Base-by-base conservation (phyloP, 163 green algal species). In the Chlamydomonas reinhardtii region DNA sequence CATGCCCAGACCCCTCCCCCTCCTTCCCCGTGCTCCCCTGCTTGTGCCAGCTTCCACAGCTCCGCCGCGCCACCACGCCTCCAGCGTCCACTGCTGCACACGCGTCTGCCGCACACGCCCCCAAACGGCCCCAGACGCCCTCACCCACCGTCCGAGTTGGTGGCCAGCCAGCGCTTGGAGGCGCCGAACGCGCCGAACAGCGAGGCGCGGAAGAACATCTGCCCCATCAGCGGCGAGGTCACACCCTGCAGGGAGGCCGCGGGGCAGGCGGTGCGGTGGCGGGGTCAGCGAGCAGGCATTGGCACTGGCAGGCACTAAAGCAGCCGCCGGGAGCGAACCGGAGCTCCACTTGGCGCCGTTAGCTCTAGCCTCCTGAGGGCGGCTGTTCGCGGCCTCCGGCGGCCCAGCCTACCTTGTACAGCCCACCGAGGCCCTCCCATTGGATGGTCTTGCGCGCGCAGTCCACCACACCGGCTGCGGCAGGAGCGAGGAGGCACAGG, bases 391-490 rank as follows among this genome's bases (percentile, higher is more conserved):
- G n/a, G n/a, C n/a, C n/a, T n/a, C n/a, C n/a, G n/a, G n/a, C n/a
- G n/a, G n/a, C n/a, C n/a, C n/a, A n/a, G n/a, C 48, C 48, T 56
- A 98, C 96, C 95, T 99, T 99, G 92, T 98, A 98, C 32, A 99
- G 84, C 4, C 96, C 96, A 2, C 70, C 66, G 14, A 97, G 69
- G 22, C 97, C 97, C 89, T 99, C 97, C 95, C 95, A 98, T 73
- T 98, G 89, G 24, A 99, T 82, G 0, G 97, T 99, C 90, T 99
- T 98, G 43, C 90, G 93, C 19, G 96, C 93, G 77, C 96, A 98
- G 88, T 99, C 96, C 15, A 98, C 68, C 17, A 97, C 94, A 35
- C 96, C 96, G 86, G 88, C 94, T 98, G 94, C 76, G 88, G 31
- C 24, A 66, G 8, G 20, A 66, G 61, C 24, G 24, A 66, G 61